Evolutionary conservation across 2,329 filamentous ascomycete species (phyloP), one percentile per base, ranked within the genome.

Genomic region (Calonectria naviculata): DNA sequence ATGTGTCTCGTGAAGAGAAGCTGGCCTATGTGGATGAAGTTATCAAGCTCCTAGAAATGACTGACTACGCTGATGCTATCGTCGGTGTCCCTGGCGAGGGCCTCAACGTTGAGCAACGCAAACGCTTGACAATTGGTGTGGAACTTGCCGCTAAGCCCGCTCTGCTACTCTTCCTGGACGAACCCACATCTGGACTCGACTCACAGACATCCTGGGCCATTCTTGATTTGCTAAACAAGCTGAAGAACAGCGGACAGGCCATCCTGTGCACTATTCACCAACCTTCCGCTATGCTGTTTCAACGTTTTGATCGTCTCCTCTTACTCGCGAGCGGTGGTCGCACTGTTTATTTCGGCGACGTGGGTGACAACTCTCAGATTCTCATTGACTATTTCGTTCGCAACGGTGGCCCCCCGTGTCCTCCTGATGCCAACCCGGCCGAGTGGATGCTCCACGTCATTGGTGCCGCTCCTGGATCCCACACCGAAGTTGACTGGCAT

Each of bases 331-430:
- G 64, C 15, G 73, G 72, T 8, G 74, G 74, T 1, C 70, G 49
- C 12, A 73, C 74, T 0, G 65, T 75, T 0, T 75, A 75, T 24
- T 75, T 72, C n/a, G 74, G 73, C 95, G 90, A 94, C 2, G 91
- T 96, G 70, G 94, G 94, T 71, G 82, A 92, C 71, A 91, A 93
- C 80, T 93, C 92, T 0, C 84, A 88, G 71, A 89, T 86, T 1
- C 83, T 97, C 76, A 93, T 90, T 1, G 85, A 86, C 63, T 97
- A 97, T 83, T 96, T 97, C 76, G 93, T 94, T 80, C 87, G 89
- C 47, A 90, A 94, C 74, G 92, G 93, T 60, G 92, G 90, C 0
- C 85, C 84, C 26, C 80, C 86, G 29, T 95, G 93, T 80, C 91
- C 90, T 1, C 74, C 84, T 1, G 89, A 89, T 8, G 92, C 91